phyloP scores from a whole-genome alignment of 768 basidiomycete species.

The Hortiboletus campestris region DNA sequence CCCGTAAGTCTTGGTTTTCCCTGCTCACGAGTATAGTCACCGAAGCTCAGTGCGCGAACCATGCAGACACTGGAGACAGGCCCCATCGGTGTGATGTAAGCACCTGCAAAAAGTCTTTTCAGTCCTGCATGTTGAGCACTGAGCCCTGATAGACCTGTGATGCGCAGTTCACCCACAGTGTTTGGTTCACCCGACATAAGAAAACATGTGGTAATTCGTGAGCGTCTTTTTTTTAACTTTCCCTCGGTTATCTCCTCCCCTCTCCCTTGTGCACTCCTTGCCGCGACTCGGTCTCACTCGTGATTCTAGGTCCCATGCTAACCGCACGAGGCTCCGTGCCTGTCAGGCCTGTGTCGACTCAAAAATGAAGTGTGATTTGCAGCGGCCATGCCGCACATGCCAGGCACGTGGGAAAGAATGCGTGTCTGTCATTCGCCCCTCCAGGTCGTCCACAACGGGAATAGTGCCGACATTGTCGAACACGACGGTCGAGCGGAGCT shows the following conservation, averaged over 20 bases:
- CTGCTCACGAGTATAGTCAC: not conserved
- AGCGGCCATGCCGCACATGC: constrained; percentile 68
- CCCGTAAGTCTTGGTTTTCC: constrained; percentile 46
- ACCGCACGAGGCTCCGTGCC: constrained; percentile 62
- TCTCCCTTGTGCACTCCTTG: constrained; percentile 6
- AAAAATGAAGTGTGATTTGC: constrained; percentile 73
- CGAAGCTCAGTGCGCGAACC: constrained; percentile 4
- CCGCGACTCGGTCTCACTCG: constrained; percentile 18
- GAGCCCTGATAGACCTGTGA: constrained; percentile 50
- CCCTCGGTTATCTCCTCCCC: constrained; percentile 10
- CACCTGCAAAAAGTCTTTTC: constrained; percentile 12
- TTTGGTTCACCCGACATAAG: constrained; percentile 69
- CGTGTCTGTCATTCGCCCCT: constrained; percentile 46
- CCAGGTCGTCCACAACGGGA: constrained; percentile 20
- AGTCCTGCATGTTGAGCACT: constrained; percentile 6
- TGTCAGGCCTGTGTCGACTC: constrained; percentile 73
- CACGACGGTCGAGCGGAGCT: constrained; percentile 23
- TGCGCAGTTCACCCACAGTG: constrained; percentile 71
- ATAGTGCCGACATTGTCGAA: constrained; percentile 20
- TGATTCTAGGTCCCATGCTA: constrained; percentile 37
- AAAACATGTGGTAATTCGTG: constrained; percentile 69
- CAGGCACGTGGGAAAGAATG: constrained; percentile 60
- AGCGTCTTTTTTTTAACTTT: constrained; percentile 30
- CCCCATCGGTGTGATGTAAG: constrained; percentile 62
- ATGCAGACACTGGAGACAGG: constrained; percentile 63